Evolutionary conservation across 1,139 yeast genomes (phyloP).

Genomic region (Yamadazyma triangularis): DNA sequence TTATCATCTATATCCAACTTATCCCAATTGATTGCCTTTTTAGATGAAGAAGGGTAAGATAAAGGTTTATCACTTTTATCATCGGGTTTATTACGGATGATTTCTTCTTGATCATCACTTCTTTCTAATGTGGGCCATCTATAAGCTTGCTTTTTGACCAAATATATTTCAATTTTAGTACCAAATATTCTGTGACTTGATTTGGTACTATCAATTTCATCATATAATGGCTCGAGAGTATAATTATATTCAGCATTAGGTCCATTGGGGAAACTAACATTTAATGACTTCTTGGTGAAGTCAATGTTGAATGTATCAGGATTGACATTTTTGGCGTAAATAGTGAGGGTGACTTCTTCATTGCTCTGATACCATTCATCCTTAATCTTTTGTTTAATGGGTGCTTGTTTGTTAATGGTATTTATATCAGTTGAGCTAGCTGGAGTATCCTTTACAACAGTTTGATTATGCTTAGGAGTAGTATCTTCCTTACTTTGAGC

Average conservation of each 20-base stretch:
- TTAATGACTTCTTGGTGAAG: slow-evolving; percentile 27
- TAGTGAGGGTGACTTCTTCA: slow-evolving; percentile 55
- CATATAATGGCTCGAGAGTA: slow-evolving; percentile 47
- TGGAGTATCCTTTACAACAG: too few relatives aligned
- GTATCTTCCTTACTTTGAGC: not conserved
- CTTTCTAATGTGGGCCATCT: slow-evolving; percentile 47
- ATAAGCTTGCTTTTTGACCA: slow-evolving; percentile 30
- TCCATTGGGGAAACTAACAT: slow-evolving; percentile 44
- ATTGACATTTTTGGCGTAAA: slow-evolving; percentile 67
- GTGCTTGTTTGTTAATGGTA: slow-evolving; percentile 36
- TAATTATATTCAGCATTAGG: slow-evolving; percentile 46
- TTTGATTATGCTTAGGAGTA: not conserved
- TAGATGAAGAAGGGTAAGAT: slow-evolving; percentile 62
- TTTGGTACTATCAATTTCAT: slow-evolving; percentile 41
- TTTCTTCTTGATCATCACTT: slow-evolving; percentile 10
- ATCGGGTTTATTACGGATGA: slow-evolving; percentile 8
- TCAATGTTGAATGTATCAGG: slow-evolving; percentile 34
- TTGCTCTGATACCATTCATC: slow-evolving; percentile 79
- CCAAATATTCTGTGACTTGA: slow-evolving; percentile 53
- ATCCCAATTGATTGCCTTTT: slow-evolving; percentile 67
- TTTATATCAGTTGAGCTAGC: slow-evolving; percentile 26
- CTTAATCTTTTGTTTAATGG: slow-evolving; percentile 44
- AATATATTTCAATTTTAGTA: slow-evolving; percentile 69
- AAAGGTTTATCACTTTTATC: slow-evolving; percentile 13
- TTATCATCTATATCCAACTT: slow-evolving; percentile 49